Conservation (phyloP, 2,329 filamentous ascomycete species). For the Sporothrix variecibatus region DNA sequence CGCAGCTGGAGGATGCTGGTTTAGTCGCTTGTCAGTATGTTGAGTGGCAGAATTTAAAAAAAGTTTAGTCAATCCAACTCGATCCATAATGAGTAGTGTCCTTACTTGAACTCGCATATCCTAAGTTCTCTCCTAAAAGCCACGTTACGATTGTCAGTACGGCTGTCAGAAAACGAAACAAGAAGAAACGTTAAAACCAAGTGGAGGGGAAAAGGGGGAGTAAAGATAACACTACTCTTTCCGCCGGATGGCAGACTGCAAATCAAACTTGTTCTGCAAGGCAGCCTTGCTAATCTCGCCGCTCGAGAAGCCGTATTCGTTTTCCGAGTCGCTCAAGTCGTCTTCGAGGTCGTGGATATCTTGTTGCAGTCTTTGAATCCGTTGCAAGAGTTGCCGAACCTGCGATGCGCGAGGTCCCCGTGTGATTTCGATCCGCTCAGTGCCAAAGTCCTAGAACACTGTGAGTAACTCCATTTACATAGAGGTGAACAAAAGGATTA, state of each 20-base stretch:
- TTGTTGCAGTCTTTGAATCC: background rate
- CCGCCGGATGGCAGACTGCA: background rate
- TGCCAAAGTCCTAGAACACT: background rate
- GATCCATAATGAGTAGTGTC: background rate
- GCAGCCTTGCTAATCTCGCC: background rate
- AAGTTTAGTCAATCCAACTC: background rate
- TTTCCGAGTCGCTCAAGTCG: background rate
- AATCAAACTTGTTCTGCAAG: background rate
- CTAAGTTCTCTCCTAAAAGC: background rate
- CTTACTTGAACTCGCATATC: background rate
- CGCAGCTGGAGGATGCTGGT: background rate
- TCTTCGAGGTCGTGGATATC: background rate
- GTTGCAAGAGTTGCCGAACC: background rate
- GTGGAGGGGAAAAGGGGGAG: background rate
- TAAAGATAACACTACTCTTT: background rate
- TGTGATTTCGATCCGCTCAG: background rate
- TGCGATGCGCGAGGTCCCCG: background rate
- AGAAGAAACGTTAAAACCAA: background rate
- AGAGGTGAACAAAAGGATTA: background rate
- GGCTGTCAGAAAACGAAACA: background rate
- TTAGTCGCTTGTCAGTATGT: background rate
- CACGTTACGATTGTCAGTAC: background rate
- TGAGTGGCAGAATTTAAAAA: background rate
- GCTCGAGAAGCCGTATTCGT: background rate
- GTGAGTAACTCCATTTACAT: background rate